These are phyloP conservation scores for Naganishia vaughanmartiniae DNA, from an alignment of 768 basidiomycete species.

Conservation along the genomic window DNA sequence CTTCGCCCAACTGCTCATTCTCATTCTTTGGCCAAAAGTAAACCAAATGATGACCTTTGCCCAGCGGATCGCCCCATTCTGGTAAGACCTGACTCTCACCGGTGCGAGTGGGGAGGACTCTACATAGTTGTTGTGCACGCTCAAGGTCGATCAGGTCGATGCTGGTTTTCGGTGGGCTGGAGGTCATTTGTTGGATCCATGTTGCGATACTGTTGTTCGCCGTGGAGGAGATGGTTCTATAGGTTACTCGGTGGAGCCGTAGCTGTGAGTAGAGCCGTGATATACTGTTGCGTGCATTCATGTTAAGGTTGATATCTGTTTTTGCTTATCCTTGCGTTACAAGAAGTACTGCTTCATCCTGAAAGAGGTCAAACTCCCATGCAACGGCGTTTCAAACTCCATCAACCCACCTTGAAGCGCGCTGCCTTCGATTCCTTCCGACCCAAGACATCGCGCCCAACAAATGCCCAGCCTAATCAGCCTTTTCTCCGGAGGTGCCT, in stretches of 20 bases:
- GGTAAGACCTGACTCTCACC: neutral
- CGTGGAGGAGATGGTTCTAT: neutral
- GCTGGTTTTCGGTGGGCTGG: conserved; percentile 6
- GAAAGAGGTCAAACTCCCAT: no score
- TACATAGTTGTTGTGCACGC: conserved; percentile 34
- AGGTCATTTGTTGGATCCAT: conserved; percentile 34
- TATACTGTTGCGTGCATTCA: neutral
- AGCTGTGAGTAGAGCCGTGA: neutral
- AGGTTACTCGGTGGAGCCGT: no score
- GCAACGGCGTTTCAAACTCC: conserved; percentile 14
- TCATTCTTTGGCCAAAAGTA: conserved; percentile 39
- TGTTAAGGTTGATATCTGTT: no score
- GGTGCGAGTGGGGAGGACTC: conserved; percentile 38
- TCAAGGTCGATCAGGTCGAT: conserved; percentile 35
- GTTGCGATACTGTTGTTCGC: neutral
- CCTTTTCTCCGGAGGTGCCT: neutral
- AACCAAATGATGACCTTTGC: conserved; percentile 36
- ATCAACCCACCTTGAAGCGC: neutral
- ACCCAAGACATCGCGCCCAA: neutral
- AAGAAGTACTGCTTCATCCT: neutral
- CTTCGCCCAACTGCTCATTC: conserved; percentile 38
- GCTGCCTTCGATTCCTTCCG: neutral
- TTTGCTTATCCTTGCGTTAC: neutral
- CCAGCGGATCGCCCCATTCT: conserved; percentile 29
- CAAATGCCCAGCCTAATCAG: neutral